Evolutionary conservation across 768 basidiomycete species (phyloP).

Genomic region (Suillus alpinus): DNA sequence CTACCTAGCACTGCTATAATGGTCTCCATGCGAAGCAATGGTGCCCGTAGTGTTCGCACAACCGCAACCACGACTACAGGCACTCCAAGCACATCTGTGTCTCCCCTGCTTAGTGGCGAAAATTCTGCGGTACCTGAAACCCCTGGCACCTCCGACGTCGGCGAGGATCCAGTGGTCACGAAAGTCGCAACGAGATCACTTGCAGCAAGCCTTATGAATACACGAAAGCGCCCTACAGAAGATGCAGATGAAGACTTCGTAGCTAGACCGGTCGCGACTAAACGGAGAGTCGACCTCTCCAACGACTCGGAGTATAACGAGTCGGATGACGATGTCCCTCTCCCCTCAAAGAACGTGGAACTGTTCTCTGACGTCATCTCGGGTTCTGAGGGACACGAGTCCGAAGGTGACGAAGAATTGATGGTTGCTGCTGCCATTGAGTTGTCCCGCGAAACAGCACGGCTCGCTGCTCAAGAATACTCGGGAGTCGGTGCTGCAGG

Average conservation of each 20-base stretch:
- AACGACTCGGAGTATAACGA: conserved; percentile 59
- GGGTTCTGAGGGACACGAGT: conserved; percentile 31
- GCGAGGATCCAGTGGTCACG: conserved; percentile 5
- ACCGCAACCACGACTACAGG: conserved; percentile 24
- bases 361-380: conserved; percentile 17
- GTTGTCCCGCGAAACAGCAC: conserved; percentile 45
- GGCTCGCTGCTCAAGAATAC: conserved; percentile 25
- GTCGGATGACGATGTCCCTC: conserved; percentile 22
- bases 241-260: conserved; percentile 26
- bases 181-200: conserved; percentile 4
- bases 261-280: conserved; percentile 19
- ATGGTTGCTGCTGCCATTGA: conserved; percentile 59
- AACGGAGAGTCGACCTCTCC: conserved; percentile 37
- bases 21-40: conserved; percentile 19
- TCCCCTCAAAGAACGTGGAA: not conserved
- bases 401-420: conserved; percentile 27
- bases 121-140: conserved; percentile 47
- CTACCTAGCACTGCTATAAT: conserved; percentile 10
- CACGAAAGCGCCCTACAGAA: conserved; percentile 33
- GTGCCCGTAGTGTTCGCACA: conserved; percentile 13
- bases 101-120: conserved; percentile 50
- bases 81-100: conserved; percentile 41
- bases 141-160: conserved; percentile 49
- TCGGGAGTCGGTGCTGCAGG: conserved; percentile 20
- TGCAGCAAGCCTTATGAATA: conserved; percentile 9